phyloP scores from a whole-genome alignment of 2,329 filamentous ascomycete genomes.

The Curvularia sp. region DNA sequence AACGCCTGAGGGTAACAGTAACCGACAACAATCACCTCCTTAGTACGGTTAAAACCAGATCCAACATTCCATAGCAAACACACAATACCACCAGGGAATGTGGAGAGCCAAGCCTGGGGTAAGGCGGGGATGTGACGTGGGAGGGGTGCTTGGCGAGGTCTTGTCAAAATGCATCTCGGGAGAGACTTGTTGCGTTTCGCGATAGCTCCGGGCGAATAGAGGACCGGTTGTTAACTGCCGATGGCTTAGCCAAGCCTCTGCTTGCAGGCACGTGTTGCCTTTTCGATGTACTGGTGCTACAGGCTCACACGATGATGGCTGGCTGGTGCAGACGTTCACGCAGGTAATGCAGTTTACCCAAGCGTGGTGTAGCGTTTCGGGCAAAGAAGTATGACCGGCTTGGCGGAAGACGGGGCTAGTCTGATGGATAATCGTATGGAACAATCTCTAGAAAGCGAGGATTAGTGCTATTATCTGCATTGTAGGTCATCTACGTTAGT shows the following conservation, averaged over 20 bases:
- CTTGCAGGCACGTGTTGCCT: neutral
- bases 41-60: neutral
- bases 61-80: neutral
- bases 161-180: neutral
- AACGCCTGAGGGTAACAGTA: neutral
- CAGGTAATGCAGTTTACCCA: too few relatives aligned
- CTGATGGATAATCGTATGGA: neutral
- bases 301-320: neutral
- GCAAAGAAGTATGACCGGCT: too few relatives aligned
- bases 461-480: too few relatives aligned
- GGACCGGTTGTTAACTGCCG: neutral
- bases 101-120: conserved; percentile 1
- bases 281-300: neutral
- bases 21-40: neutral
- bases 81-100: neutral
- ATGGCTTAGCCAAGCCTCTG: neutral
- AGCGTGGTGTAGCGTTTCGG: too few relatives aligned
- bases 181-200: neutral
- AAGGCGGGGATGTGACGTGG: conserved; percentile 1
- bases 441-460: neutral
- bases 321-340: neutral
- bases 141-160: neutral
- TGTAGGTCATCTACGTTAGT: neutral
- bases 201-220: neutral
- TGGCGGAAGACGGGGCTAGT: neutral